phyloP scores from a whole-genome alignment of 1,284 basidiomycete genomes.

The Hymenochaete sp. region DNA sequence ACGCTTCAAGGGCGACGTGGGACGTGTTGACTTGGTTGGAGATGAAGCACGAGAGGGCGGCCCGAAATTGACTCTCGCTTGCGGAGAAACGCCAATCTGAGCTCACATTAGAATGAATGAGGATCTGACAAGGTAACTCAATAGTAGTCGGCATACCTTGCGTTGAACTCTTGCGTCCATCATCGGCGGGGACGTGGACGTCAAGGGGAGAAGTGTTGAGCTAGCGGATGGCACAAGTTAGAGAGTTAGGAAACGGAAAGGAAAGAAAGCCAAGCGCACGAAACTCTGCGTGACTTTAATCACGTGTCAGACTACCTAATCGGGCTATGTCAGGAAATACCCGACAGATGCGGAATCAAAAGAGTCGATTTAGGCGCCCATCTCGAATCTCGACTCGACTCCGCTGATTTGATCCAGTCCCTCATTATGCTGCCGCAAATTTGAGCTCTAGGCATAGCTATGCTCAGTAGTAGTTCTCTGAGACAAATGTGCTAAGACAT shows the following conservation, averaged over 20 bases:
- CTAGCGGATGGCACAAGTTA: too few relatives aligned
- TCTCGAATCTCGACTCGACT: too few relatives aligned
- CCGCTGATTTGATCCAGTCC: too few relatives aligned
- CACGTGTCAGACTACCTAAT: neutral
- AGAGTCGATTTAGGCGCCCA: neutral
- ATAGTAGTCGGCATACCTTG: conserved; percentile 16
- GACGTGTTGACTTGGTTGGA: conserved; percentile 29
- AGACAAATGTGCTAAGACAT: too few relatives aligned
- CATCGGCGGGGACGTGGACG: conserved; percentile 11
- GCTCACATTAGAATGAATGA: conserved; percentile 8
- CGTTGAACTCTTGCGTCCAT: conserved; percentile 15
- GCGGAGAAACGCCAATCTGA: conserved; percentile 30
- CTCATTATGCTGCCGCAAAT: too few relatives aligned
- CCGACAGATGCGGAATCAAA: neutral
- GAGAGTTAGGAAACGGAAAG: too few relatives aligned
- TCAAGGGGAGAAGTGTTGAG: too few relatives aligned
- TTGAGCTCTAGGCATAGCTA: too few relatives aligned
- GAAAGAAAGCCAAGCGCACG: too few relatives aligned
- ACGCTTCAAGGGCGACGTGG: conserved; percentile 44
- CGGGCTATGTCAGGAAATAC: neutral
- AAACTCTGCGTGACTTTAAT: too few relatives aligned
- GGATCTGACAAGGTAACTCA: too few relatives aligned
- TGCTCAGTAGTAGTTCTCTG: too few relatives aligned
- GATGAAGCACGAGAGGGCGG: conserved; percentile 22
- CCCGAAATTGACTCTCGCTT: conserved; percentile 28